These are phyloP conservation scores for Patellifolia procumbens DNA, from an alignment of 179 eudicot genomes.

Conservation along the genomic window DNA sequence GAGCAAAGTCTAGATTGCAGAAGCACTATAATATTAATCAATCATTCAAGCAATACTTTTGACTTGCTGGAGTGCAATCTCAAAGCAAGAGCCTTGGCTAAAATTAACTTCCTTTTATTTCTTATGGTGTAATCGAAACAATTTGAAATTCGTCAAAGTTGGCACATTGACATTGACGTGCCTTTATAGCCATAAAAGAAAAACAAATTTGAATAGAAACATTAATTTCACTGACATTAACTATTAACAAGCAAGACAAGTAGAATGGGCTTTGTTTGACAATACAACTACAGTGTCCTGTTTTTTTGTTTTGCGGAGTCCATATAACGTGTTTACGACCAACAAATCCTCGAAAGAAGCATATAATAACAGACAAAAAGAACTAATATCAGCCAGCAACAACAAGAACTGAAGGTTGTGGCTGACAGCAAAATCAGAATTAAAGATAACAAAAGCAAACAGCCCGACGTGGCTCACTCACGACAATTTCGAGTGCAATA, in stretches of 20 bases:
- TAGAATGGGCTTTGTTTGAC: not conserved
- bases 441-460: not conserved
- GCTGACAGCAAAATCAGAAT: not conserved
- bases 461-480: not conserved
- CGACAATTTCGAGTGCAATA: not conserved
- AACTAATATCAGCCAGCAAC: not conserved
- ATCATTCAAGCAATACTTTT: not conserved
- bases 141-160: not conserved
- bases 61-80: no score
- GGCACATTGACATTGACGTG: not conserved
- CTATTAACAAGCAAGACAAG: not conserved
- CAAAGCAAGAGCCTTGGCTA: not conserved
- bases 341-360: not conserved
- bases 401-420: not conserved
- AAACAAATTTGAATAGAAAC: not conserved
- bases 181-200: not conserved
- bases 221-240: not conserved
- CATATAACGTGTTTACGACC: not conserved
- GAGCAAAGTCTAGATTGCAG: not conserved
- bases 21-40: not conserved
- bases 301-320: not conserved
- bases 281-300: not conserved
- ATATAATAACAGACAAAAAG: not conserved
- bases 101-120: not conserved
- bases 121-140: not conserved